phyloP scores from a whole-genome alignment of 1,139 yeast species.

The Geotrichum phurueaensis region DNA sequence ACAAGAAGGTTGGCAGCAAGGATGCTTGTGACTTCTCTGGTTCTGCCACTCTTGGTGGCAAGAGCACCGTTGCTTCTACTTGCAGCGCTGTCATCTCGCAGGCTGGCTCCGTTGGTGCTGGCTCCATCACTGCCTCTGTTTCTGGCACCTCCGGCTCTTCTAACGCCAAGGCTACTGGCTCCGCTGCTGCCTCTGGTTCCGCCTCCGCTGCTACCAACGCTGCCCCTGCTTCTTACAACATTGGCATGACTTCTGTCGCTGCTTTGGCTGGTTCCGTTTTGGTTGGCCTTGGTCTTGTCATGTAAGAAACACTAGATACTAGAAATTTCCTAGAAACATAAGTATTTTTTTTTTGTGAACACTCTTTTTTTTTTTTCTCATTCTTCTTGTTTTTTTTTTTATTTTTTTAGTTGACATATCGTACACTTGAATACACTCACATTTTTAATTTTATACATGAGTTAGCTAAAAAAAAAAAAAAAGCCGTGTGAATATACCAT shows the following conservation, averaged over 20 bases:
- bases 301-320: background rate
- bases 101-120: conserved; percentile 27
- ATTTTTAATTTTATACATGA: too few species aligned
- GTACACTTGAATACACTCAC: too few species aligned
- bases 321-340: too few species aligned
- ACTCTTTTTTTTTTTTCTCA: too few species aligned
- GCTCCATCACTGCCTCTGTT: conserved; percentile 21
- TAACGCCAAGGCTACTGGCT: conserved; percentile 16
- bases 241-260: conserved; percentile 4
- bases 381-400: too few species aligned
- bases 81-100: conserved; percentile 38
- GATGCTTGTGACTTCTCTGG: conserved; percentile 57
- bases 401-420: too few species aligned
- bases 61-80: conserved; percentile 52
- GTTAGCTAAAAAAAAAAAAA: too few species aligned
- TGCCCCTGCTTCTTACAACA: conserved; percentile 13
- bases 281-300: background rate
- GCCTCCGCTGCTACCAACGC: conserved; percentile 23
- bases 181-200: conserved; percentile 22
- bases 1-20: conserved; percentile 38
- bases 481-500: too few species aligned
- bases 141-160: conserved; percentile 17
- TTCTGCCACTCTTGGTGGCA: conserved; percentile 44
- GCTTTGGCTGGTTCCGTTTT: background rate
- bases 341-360: too few species aligned